Base-by-base conservation (phyloP, 164 flowering plant species). In the Umbilicus rupestris region DNA sequence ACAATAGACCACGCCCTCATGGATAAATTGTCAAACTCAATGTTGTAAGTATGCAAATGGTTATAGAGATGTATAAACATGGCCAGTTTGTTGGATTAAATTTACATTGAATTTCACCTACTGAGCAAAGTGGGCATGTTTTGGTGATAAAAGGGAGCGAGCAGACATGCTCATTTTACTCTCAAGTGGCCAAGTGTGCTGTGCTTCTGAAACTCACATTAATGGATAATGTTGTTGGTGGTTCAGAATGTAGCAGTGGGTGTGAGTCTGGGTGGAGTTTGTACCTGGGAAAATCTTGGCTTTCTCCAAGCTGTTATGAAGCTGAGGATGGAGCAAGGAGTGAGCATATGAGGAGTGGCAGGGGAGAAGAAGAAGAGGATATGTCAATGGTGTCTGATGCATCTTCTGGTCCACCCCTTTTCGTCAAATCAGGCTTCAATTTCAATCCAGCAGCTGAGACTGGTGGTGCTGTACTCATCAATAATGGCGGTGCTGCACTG, bases 321-420 rank as follows among this genome's bases (percentile, higher is more conserved):
- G n/a, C n/a, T n/a, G n/a, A n/a, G n/a, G n/a, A n/a, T n/a, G n/a
- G n/a, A n/a, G n/a, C n/a, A n/a, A 28, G 6, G 7, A 50, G 57
- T 12, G 17, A 26, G 52, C 24, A 47, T 10, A 50, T 50, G 28
- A 50, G 22, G 28, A 50, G n/a, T n/a, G 7, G 75, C 70, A n/a
- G 63, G 66, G 1, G 68, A 42, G 4, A n/a, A 5, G 77, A 69
- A 42, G 89, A 83, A 39, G 92, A 86, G 66, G 92, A 85, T 70
- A 69, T 81, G 65, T 92, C 98, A 0, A 92, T 92, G 98, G 83
- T 92, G 39, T 92, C 98, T 65, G 98, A 92, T 84, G 98, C 98
- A n/a, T 92, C 98, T 37, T 92, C 98, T 28, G 96, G 95, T 7
- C 98, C 98, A 69, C 91, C 95, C 39, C 83, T 81, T 74, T 74